These are phyloP conservation scores for Pestalotiopsis fici DNA, from an alignment of 2,329 filamentous ascomycete genomes.

Conservation along the genomic window DNA sequence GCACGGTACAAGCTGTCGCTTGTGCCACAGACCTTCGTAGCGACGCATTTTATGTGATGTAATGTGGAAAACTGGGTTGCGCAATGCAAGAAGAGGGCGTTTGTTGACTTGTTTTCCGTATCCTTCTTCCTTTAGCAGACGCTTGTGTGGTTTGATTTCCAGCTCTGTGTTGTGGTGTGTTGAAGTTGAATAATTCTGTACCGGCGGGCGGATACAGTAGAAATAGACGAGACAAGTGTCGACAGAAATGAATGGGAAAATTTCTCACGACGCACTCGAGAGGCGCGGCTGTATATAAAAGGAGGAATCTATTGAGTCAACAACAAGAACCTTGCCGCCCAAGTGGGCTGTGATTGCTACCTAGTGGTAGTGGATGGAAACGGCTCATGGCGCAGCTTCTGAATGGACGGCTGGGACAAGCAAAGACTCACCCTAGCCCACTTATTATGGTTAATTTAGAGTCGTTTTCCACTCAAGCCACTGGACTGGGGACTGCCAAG, in stretches of 20 bases:
- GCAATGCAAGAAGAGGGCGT: neutral
- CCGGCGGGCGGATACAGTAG: too few species aligned
- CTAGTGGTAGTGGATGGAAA: neutral
- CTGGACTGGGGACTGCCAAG: neutral
- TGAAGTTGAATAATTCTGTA: too few species aligned
- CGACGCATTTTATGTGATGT: slow-evolving; percentile 10
- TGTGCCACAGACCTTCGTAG: slow-evolving; percentile 18
- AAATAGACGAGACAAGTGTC: too few species aligned
- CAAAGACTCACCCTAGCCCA: neutral
- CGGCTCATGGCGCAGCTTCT: neutral
- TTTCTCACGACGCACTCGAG: neutral
- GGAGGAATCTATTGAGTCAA: neutral
- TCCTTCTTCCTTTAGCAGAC: neutral
- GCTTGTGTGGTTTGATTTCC: neutral
- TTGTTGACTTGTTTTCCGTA: neutral
- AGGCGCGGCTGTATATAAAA: neutral
- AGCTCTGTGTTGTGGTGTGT: neutral
- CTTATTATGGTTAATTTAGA: neutral
- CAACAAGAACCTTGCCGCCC: neutral
- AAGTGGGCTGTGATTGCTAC: neutral
- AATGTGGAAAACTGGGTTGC: neutral
- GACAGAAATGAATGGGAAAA: too few species aligned
- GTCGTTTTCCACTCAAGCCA: neutral
- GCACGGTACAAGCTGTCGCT: slow-evolving; percentile 17
- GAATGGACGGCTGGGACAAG: neutral